Evolutionary conservation across 2,329 filamentous ascomycete genomes (phyloP), one percentile per base, ranked within the genome.

Genomic region (Trichoderma asperellum): DNA sequence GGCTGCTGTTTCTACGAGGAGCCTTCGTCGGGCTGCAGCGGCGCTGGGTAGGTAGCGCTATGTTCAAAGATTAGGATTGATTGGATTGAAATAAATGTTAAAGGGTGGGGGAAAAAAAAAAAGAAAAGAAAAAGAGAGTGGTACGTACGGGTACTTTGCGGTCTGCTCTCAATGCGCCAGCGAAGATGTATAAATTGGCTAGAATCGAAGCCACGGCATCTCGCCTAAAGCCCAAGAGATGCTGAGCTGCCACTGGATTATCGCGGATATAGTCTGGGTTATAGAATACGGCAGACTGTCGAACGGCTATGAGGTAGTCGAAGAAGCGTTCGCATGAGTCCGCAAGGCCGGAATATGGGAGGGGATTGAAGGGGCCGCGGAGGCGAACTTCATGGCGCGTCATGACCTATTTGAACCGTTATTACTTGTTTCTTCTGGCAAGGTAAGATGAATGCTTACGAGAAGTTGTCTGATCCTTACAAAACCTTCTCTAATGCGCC

Each of bases 311-410:
- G 68, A 88, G 81, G 70, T 88, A 84, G 71, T 88, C 87, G 72
- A 88, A 88, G 79, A 89, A 88, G 4, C 81, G 81, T 74, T 89
- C 87, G 67, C 84, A 87, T 7, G 82, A 80, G 71, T 85, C 83
- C 59, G 87, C 85, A 6, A 89, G 82, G 16, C 82, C 86, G 2
- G 83, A 84, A 75, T 88, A 88, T 0, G 86, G 86, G 1, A 85
- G 76, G 1, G 86, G 83, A 68, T 89, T 82, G 72, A 89, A 89
- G 1, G 85, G 85, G 1, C 82, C 86, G 27, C 87, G 83, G 43
- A 89, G 81, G 2, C 87, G 85, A 71, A 88, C 83, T 73, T 89
- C 87, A 73, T 89, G 87, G 21, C 85, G 83, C 0, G 87, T 88
- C 71, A 89, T 80, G 43, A 81, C 79, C 81, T 82, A 52, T 2